These are phyloP conservation scores for Apiospora rasikravindrae DNA, from an alignment of 2,329 filamentous ascomycete species.

Conservation along the genomic window DNA sequence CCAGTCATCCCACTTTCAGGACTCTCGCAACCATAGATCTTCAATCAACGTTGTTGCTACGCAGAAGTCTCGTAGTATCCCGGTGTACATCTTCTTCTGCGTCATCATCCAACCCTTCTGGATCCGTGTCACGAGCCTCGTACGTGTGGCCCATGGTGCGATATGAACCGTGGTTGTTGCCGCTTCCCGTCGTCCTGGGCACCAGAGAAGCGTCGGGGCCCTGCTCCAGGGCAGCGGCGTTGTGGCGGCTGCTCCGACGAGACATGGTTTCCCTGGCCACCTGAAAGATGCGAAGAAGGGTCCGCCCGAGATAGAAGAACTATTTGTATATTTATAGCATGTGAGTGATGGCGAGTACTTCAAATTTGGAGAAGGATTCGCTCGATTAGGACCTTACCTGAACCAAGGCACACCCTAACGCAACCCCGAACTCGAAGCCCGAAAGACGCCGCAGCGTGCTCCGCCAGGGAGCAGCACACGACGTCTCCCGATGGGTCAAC, in stretches of 20 bases:
- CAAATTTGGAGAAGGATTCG: neutral
- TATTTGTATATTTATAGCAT: neutral
- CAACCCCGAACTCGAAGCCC: conserved; percentile 60
- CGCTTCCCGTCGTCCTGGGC: neutral
- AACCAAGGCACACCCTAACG: conserved; percentile 57
- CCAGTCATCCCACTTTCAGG: neutral
- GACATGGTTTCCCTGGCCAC: neutral
- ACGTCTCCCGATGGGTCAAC: conserved; percentile 48
- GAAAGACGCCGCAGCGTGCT: conserved; percentile 57
- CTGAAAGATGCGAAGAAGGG: neutral
- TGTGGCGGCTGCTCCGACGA: neutral
- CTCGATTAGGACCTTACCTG: conserved; percentile 50
- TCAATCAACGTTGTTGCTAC: neutral
- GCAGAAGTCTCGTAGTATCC: neutral
- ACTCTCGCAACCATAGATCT: neutral
- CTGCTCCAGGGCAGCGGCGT: neutral
- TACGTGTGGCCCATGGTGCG: neutral
- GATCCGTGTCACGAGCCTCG: neutral
- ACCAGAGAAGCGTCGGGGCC: neutral
- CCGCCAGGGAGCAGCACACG: conserved; percentile 64
- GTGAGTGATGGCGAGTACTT: neutral
- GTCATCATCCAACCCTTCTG: neutral
- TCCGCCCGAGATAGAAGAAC: neutral
- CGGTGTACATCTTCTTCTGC: neutral
- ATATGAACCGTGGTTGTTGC: neutral